Evolutionary conservation across 768 basidiomycete species (phyloP).

Genomic region (Naganishia friedmannii): DNA sequence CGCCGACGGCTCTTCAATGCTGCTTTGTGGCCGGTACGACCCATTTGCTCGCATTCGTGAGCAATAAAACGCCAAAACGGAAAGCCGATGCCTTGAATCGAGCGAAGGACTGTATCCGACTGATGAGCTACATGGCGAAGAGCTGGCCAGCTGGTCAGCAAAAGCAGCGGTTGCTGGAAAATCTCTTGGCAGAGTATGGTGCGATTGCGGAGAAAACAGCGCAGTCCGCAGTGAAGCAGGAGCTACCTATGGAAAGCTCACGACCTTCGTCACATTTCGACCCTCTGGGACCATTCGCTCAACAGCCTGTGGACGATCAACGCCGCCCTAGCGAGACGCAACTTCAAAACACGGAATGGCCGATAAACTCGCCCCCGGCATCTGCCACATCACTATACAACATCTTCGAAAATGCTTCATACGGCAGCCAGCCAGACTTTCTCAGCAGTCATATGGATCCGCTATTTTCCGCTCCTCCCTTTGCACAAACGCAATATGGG

Average conservation of each 20-base stretch:
- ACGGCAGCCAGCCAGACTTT: neutral
- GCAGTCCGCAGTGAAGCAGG: neutral
- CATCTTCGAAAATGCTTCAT: neutral
- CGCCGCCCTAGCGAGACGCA: neutral
- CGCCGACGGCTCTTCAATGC: constrained; percentile 37
- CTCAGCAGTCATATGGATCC: neutral
- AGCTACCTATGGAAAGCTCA: neutral
- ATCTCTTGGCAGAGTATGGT: constrained; percentile 33
- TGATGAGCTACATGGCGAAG: constrained; percentile 38
- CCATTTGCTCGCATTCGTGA: constrained; percentile 37
- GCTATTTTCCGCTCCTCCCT: neutral
- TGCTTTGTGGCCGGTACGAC: constrained; percentile 42
- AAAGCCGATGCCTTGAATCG: constrained; percentile 33
- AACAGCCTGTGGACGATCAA: neutral
- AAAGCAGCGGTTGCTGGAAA: constrained; percentile 31
- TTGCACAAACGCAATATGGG: neutral
- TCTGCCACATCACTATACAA: neutral
- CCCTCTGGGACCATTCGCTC: constrained; percentile 1
- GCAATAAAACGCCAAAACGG: constrained; percentile 33
- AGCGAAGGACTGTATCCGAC: constrained; percentile 35
- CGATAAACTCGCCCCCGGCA: neutral
- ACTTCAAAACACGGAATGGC: neutral
- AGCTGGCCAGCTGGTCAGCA: constrained; percentile 38
- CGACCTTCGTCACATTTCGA: neutral
- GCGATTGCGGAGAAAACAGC: constrained; percentile 4